Conservation (phyloP, 1,139 yeast species). For the Nadsonia commutata region DNA sequence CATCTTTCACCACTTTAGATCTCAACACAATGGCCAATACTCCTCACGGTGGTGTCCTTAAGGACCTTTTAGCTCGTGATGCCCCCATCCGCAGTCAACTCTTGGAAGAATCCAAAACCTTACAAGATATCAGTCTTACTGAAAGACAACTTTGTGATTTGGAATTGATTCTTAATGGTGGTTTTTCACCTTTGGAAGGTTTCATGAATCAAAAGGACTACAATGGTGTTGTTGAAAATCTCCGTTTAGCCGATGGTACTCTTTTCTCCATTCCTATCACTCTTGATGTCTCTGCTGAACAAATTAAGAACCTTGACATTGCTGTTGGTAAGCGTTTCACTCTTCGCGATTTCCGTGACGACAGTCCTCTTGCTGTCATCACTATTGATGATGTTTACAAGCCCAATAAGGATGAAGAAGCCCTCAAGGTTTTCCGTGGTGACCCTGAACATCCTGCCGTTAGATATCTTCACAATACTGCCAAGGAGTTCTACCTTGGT, state of each 20-base stretch:
- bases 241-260: slow-evolving; percentile 63
- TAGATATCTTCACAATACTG: slow-evolving; percentile 53
- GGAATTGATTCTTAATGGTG: slow-evolving; percentile 85
- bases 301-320: slow-evolving; percentile 31
- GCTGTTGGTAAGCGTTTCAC: slow-evolving; percentile 50
- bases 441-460: slow-evolving; percentile 96
- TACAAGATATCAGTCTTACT: slow-evolving; percentile 46
- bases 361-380: slow-evolving; percentile 63
- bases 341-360: slow-evolving; percentile 73
- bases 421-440: slow-evolving; percentile 80
- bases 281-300: slow-evolving; percentile 51
- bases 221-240: slow-evolving; percentile 57
- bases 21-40: slow-evolving; percentile 52
- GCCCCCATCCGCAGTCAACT: slow-evolving; percentile 42
- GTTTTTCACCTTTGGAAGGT: slow-evolving; percentile 85
- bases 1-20: background rate
- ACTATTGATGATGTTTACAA: slow-evolving; percentile 65
- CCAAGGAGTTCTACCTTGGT: slow-evolving; percentile 78
- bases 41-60: slow-evolving; percentile 84
- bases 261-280: slow-evolving; percentile 93
- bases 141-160: slow-evolving; percentile 89
- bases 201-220: slow-evolving; percentile 75
- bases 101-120: slow-evolving; percentile 39
- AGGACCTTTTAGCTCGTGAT: slow-evolving; percentile 79
- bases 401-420: slow-evolving; percentile 72